These are phyloP conservation scores for Arbutus unedo DNA, from an alignment of 148 eudicot genomes.

Conservation along the genomic window DNA sequence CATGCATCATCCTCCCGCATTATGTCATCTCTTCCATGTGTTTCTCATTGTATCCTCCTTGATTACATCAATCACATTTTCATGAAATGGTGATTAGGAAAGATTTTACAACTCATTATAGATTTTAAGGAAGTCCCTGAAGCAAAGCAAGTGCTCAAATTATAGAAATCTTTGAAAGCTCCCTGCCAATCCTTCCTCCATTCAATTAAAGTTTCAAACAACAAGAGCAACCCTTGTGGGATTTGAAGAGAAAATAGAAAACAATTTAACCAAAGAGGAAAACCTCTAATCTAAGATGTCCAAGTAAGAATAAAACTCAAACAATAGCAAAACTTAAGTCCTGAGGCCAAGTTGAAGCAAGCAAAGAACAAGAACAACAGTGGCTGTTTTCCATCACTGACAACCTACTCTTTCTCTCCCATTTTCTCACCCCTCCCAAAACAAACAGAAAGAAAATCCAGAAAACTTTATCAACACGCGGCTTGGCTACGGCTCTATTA, in stretches of 20 bases:
- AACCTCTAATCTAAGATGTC: constrained; percentile 2
- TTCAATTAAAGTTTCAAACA: neutral
- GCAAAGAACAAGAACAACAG: neutral
- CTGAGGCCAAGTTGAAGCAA: neutral
- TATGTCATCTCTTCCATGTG: neutral
- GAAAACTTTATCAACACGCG: neutral
- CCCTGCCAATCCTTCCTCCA: neutral
- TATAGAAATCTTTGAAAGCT: neutral
- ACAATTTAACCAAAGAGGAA: neutral
- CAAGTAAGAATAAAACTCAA: neutral
- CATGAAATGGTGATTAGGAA: neutral
- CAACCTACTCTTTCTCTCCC: neutral
- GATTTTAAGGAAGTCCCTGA: neutral
- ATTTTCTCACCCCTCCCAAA: neutral
- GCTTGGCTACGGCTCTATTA: neutral
- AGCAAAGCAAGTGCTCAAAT: neutral
- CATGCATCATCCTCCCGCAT: neutral
- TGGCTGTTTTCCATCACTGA: neutral
- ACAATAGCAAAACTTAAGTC: neutral
- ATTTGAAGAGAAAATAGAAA: constrained; percentile 1
- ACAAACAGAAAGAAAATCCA: neutral
- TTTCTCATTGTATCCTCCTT: neutral
- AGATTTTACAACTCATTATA: neutral
- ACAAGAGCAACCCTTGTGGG: neutral
- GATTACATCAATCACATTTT: neutral